phyloP scores from a whole-genome alignment of 345 rosid species.

The Eutrema japonicum region DNA sequence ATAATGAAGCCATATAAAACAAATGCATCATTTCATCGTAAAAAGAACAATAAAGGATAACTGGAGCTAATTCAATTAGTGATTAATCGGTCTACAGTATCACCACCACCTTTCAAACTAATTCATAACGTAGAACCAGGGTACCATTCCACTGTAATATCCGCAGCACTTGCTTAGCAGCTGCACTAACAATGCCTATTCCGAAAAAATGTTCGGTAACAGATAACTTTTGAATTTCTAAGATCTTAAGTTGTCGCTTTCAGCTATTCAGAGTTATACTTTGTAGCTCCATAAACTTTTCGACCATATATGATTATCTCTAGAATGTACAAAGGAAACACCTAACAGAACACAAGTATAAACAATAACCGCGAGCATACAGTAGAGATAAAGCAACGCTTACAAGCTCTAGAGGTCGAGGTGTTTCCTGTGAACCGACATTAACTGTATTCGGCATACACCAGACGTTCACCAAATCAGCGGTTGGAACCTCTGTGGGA shows the following conservation, averaged over 20 bases:
- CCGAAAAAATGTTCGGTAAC: neutral
- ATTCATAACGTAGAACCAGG: neutral
- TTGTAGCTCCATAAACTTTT: neutral
- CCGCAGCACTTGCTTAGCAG: neutral
- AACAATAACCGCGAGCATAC: constrained; percentile 15
- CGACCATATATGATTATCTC: neutral
- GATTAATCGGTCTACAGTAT: neutral
- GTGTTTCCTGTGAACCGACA: constrained; percentile 83
- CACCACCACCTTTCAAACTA: constrained; percentile 6
- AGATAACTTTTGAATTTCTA: neutral
- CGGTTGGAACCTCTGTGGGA: constrained; percentile 67
- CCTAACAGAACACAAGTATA: neutral
- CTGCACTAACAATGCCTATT: constrained; percentile 14
- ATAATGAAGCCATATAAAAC: constrained; percentile 15
- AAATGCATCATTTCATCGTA: neutral
- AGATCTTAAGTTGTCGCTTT: neutral
- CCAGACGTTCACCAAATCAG: constrained; percentile 83
- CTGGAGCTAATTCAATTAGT: neutral
- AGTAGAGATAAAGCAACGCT: constrained; percentile 30
- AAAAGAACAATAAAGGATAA: neutral
- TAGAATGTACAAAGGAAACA: neutral
- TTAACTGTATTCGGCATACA: constrained; percentile 86
- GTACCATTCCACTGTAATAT: neutral
- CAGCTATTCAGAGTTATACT: neutral
- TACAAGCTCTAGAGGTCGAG: constrained; percentile 81